phyloP scores from a whole-genome alignment of 768 basidiomycete species.

The Pleurotus ostreatus region DNA sequence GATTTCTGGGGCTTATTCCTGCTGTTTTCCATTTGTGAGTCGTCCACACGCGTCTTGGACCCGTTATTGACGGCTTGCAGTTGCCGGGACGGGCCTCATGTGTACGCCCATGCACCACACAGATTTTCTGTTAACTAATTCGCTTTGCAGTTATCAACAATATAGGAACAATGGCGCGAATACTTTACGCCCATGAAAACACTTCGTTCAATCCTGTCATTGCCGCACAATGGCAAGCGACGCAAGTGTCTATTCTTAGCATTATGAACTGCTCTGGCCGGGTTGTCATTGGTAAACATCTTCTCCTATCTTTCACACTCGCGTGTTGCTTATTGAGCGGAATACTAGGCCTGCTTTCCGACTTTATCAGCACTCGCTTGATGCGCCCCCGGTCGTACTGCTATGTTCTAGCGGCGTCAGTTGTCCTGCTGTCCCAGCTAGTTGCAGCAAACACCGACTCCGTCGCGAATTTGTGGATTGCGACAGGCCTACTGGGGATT shows the following conservation, averaged over 20 bases:
- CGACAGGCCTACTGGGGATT: constrained; percentile 53
- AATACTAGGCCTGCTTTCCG: constrained; percentile 58
- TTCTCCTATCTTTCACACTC: neutral
- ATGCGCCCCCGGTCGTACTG: constrained; percentile 65
- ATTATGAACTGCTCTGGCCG: constrained; percentile 80
- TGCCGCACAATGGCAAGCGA: constrained; percentile 73
- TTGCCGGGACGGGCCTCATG: constrained; percentile 75
- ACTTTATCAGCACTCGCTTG: constrained; percentile 53
- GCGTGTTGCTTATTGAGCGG: neutral
- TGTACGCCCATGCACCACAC: constrained; percentile 35
- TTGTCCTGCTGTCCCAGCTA: constrained; percentile 74
- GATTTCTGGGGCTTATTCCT: constrained; percentile 32
- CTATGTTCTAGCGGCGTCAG: constrained; percentile 55
- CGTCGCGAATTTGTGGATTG: constrained; percentile 65
- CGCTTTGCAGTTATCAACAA: constrained; percentile 68
- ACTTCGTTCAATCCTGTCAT: constrained; percentile 58
- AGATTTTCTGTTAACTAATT: neutral
- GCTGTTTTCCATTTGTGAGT: constrained; percentile 56
- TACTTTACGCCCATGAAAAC: constrained; percentile 59
- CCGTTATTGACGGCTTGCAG: constrained; percentile 23
- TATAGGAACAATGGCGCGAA: constrained; percentile 68
- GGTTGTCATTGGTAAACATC: constrained; percentile 59
- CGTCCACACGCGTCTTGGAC: constrained; percentile 27
- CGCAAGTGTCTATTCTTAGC: constrained; percentile 81
- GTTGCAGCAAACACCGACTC: constrained; percentile 48